These are phyloP conservation scores for Pouteria glomerata DNA, from an alignment of 148 eudicot species.

Conservation along the genomic window DNA sequence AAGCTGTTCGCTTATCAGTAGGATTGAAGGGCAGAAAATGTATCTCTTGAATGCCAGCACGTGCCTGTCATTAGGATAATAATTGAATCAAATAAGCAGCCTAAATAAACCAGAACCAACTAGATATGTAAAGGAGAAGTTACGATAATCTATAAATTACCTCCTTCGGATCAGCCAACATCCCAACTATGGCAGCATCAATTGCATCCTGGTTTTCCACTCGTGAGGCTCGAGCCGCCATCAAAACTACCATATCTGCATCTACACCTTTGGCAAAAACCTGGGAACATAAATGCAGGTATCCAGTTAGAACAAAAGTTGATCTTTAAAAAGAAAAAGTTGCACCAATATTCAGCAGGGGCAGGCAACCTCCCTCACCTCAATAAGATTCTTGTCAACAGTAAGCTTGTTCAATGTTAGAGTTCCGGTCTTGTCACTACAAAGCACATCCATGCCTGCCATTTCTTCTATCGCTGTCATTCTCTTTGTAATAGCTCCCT, in stretches of 20 bases:
- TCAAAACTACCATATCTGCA: constrained; percentile 84
- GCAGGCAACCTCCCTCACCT: constrained; percentile 21
- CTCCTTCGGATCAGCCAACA: constrained; percentile 98
- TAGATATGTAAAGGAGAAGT: not conserved
- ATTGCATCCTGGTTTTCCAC: constrained; percentile 97
- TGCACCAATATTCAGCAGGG: not conserved
- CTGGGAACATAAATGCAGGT: constrained; percentile 30
- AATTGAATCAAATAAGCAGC: constrained; percentile 12
- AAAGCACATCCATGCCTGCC: constrained; percentile 73
- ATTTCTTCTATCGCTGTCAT: constrained; percentile 73
- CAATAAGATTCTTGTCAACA: constrained; percentile 60
- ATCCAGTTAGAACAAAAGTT: not conserved
- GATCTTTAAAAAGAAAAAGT: not conserved
- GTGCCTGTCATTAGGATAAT: constrained; percentile 50
- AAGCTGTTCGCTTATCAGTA: constrained; percentile 93
- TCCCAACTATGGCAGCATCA: constrained; percentile 90
- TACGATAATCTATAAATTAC: constrained; percentile 24
- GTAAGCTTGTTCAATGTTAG: constrained; percentile 62
- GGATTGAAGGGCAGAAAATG: constrained; percentile 98
- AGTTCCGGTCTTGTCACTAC: constrained; percentile 70
- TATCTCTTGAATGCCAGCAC: constrained; percentile 86
- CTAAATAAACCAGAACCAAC: not conserved
- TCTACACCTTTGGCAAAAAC: constrained; percentile 90
- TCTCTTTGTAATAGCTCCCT: constrained; percentile 70
- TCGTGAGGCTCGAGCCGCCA: constrained; percentile 98